Conservation (phyloP, 1,139 yeast species). For the Citeromyces siamensis region DNA sequence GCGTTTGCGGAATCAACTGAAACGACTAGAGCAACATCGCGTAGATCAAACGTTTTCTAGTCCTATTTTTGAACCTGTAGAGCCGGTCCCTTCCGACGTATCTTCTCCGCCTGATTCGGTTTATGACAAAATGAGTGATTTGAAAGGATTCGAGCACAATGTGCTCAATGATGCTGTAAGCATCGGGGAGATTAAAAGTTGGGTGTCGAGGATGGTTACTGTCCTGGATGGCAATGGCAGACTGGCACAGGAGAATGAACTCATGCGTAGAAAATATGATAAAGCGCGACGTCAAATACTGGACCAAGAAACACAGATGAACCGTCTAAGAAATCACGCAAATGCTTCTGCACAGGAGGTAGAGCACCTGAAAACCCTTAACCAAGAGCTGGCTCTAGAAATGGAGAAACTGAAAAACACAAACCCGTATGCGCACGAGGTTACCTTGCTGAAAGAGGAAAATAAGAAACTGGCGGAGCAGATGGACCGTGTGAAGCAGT, state of each 20-base stretch:
- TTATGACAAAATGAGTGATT: too few relatives aligned
- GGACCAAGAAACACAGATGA: neutral
- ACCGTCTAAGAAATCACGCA: neutral
- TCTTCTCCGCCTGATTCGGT: too few relatives aligned
- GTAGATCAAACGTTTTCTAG: too few relatives aligned
- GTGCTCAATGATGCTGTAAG: neutral
- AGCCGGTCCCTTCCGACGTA: too few relatives aligned
- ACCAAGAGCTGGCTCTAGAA: conserved; percentile 1
- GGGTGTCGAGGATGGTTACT: neutral
- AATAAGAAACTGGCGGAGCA: neutral
- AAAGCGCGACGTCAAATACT: neutral
- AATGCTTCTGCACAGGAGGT: neutral
- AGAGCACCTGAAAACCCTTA: neutral
- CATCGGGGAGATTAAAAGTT: neutral
- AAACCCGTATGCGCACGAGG: too few relatives aligned
- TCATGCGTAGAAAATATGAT: neutral
- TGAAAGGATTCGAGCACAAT: neutral
- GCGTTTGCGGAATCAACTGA: neutral
- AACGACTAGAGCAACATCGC: neutral
- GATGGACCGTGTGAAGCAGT: neutral
- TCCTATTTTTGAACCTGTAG: too few relatives aligned
- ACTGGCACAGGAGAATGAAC: neutral
- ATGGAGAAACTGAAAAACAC: neutral
- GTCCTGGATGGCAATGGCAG: too few relatives aligned
- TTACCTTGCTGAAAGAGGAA: neutral